These are phyloP conservation scores for Fusarium compactum DNA, from an alignment of 2,329 filamentous ascomycete species.

Conservation along the genomic window DNA sequence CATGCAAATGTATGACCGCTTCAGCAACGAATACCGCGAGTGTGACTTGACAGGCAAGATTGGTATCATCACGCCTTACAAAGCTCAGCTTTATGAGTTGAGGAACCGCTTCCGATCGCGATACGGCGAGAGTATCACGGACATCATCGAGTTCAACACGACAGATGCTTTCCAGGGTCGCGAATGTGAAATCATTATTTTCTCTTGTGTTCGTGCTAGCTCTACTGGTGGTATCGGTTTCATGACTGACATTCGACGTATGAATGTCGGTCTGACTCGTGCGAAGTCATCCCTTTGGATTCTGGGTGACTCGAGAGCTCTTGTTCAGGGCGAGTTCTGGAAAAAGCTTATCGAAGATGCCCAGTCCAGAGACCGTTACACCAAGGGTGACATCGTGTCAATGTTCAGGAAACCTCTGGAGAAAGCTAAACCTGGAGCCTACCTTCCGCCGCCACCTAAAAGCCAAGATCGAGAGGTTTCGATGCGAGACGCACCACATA, in stretches of 20 bases:
- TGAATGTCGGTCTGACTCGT: constrained; percentile 98
- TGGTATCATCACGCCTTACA: constrained; percentile 98
- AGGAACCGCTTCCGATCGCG: constrained; percentile 77
- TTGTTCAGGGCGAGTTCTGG: constrained; percentile 93
- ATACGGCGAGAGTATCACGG: constrained; percentile 81
- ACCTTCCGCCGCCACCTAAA: constrained; percentile 24
- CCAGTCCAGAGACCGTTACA: constrained; percentile 79
- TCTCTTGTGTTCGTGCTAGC: constrained; percentile 95
- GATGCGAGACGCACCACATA: constrained; percentile 39
- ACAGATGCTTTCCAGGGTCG: constrained; percentile 98
- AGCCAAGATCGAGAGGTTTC: constrained; percentile 29
- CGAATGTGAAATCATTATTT: constrained; percentile 98
- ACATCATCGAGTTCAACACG: constrained; percentile 95
- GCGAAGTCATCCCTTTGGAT: constrained; percentile 98
- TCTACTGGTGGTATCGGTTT: constrained; percentile 97
- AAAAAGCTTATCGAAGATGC: constrained; percentile 86
- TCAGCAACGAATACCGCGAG: constrained; percentile 77
- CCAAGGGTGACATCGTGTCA: constrained; percentile 69
- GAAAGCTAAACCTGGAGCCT: constrained; percentile 49
- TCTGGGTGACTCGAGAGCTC: constrained; percentile 87
- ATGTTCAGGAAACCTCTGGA: constrained; percentile 61
- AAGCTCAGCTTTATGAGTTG: constrained; percentile 87
- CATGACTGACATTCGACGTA: constrained; percentile 96
- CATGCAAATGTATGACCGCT: constrained; percentile 83
- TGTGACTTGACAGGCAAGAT: constrained; percentile 85